These are phyloP conservation scores for Entomortierella beljakovae DNA, from an alignment of 192 early-diverging fungal genomes.

Conservation along the genomic window DNA sequence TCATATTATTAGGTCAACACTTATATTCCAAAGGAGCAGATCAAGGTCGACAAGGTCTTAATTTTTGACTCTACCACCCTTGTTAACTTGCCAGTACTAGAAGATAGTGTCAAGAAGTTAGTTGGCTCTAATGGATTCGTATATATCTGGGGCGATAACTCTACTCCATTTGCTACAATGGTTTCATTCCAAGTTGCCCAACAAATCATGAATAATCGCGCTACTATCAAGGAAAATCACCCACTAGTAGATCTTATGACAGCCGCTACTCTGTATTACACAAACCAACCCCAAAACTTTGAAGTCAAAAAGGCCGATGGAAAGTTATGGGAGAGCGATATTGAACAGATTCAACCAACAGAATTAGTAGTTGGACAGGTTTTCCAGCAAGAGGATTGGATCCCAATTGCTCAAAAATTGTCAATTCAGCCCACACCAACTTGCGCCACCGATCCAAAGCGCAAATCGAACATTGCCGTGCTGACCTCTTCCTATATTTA, in stretches of 20 bases:
- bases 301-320: slow-evolving; percentile 15
- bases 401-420: slow-evolving; percentile 48
- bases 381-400: slow-evolving; percentile 59
- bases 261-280: slow-evolving; percentile 20
- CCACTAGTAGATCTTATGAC: slow-evolving; percentile 16
- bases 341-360: slow-evolving; percentile 52
- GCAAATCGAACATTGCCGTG: slow-evolving; percentile 52
- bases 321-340: slow-evolving; percentile 56
- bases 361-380: slow-evolving; percentile 54
- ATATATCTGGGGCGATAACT: slow-evolving; percentile 34
- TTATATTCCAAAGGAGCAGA: slow-evolving; percentile 29
- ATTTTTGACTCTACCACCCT: slow-evolving; percentile 49
- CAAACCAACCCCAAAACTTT: background rate
- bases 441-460: slow-evolving; percentile 26
- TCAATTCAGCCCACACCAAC: slow-evolving; percentile 27
- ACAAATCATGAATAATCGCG: slow-evolving; percentile 15
- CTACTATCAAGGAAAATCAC: slow-evolving; percentile 13
- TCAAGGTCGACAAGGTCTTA: slow-evolving; percentile 44
- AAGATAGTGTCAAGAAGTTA: background rate
- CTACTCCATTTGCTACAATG: slow-evolving; percentile 25
- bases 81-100: slow-evolving; percentile 37
- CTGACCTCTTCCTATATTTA: slow-evolving; percentile 68
- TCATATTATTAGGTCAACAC: slow-evolving; percentile 27
- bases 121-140: slow-evolving; percentile 9
- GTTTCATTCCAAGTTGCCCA: slow-evolving; percentile 31